phyloP scores from a whole-genome alignment of 2,329 filamentous ascomycete genomes.

The Didymella pinodella region DNA sequence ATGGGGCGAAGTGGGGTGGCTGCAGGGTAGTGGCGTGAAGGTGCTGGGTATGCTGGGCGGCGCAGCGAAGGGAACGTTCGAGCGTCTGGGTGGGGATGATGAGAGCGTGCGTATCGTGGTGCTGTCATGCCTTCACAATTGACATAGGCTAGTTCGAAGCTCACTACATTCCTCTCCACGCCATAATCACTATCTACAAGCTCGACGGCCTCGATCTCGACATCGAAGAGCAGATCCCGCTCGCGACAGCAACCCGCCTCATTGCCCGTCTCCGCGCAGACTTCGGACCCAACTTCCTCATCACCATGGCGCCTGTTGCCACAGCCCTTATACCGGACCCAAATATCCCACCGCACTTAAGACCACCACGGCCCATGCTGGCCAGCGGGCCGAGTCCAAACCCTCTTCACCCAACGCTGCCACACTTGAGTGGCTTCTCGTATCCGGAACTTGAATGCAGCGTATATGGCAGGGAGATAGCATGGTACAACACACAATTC shows the following conservation, averaged over 20 bases:
- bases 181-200: constrained; percentile 66
- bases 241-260: constrained; percentile 66
- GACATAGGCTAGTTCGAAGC: constrained; percentile 66
- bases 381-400: constrained; percentile 43
- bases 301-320: constrained; percentile 83
- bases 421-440: constrained; percentile 81
- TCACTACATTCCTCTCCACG: constrained; percentile 74
- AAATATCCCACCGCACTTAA: constrained; percentile 41
- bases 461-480: constrained; percentile 60
- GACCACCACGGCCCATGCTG: constrained; percentile 42
- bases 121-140: background rate
- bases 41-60: constrained; percentile 89
- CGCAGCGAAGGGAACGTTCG: constrained; percentile 77
- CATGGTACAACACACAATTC: constrained; percentile 92
- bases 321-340: constrained; percentile 69
- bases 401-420: constrained; percentile 47
- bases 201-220: constrained; percentile 53
- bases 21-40: constrained; percentile 78
- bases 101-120: constrained; percentile 35
- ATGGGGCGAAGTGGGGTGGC: constrained; percentile 77
- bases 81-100: constrained; percentile 52
- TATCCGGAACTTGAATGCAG: constrained; percentile 74
- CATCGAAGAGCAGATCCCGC: constrained; percentile 74
- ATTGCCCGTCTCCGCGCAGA: constrained; percentile 63
- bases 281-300: constrained; percentile 74